These are phyloP conservation scores for Termitomyces sp. DNA, from an alignment of 768 basidiomycete species.

Conservation along the genomic window DNA sequence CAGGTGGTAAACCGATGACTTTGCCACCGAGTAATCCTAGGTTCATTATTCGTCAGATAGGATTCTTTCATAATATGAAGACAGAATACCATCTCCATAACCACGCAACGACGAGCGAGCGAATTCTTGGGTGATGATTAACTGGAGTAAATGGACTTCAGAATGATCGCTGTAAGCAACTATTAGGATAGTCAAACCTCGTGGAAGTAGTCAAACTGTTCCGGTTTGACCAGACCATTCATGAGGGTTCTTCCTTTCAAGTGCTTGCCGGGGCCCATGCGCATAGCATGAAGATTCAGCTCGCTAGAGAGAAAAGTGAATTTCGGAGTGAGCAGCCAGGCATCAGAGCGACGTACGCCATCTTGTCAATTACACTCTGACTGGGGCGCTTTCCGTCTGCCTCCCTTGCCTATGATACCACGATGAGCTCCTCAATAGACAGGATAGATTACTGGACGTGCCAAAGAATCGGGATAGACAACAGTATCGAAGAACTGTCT, in stretches of 20 bases:
- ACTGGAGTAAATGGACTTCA: conserved; percentile 27
- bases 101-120: conserved; percentile 65
- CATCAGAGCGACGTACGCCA: conserved; percentile 69
- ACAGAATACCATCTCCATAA: conserved; percentile 65
- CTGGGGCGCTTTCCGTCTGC: conserved; percentile 84
- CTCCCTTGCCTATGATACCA: conserved; percentile 49
- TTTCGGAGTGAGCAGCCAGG: conserved; percentile 45
- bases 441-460: not conserved
- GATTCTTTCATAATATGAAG: not conserved
- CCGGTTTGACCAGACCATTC: conserved; percentile 76
- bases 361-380: conserved; percentile 72
- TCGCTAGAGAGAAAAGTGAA: conserved; percentile 31
- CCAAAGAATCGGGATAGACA: conserved; percentile 43
- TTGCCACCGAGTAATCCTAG: conserved; percentile 63
- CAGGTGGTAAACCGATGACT: conserved; percentile 83
- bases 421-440: not conserved
- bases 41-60: conserved; percentile 15
- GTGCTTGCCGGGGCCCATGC: conserved; percentile 91
- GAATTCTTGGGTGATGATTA: conserved; percentile 84
- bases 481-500: conserved; percentile 64
- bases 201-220: conserved; percentile 91
- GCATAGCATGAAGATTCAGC: conserved; percentile 81
- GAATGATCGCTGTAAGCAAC: not conserved
- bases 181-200: conserved; percentile 34
- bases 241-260: conserved; percentile 78